A percentile compares a stretch with the other conserved stretches of the same genome.
Conservation (phyloP, 139 green algal species). For the Edaphochlamys debaryana region DNA sequence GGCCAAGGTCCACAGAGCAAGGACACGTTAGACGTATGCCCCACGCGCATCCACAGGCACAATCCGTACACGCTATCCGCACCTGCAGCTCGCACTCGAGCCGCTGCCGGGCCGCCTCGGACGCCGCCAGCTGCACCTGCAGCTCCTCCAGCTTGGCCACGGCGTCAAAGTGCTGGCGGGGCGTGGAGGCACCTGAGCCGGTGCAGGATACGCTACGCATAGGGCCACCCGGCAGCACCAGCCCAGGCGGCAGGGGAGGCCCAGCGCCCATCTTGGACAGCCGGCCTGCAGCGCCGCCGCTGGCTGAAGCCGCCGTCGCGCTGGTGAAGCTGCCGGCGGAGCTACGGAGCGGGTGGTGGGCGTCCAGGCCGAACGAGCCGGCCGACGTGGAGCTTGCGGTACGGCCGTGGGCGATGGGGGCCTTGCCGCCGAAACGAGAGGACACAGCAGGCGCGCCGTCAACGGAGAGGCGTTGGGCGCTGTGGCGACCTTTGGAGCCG, state of each 20-base stretch:
- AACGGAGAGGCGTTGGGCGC: too few species aligned
- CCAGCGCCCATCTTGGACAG: not conserved
- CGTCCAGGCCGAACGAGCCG: too few species aligned
- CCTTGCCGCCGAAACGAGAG: too few species aligned
- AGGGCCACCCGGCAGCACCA: not conserved
- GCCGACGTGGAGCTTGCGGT: too few species aligned
- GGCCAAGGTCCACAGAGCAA: too few species aligned
- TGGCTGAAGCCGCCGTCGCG: not conserved
- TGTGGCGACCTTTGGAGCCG: not conserved
- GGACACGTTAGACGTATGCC: too few species aligned
- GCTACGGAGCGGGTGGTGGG: not conserved
- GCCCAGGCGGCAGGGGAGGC: not conserved
- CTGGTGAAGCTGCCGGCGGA: not conserved
- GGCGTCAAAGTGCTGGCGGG: slow-evolving; percentile 1
- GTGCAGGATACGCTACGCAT: not conserved
- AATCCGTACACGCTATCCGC: not conserved
- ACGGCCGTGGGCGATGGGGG: too few species aligned
- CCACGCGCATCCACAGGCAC: too few species aligned
- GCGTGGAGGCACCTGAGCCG: slow-evolving; percentile 5
- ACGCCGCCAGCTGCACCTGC: slow-evolving; percentile 6
- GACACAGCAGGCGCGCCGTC: not conserved
- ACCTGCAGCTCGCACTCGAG: slow-evolving; percentile 23
- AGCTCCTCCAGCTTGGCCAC: slow-evolving; percentile 23
- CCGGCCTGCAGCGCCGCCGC: not conserved
- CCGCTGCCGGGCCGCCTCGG: not conserved